These are phyloP conservation scores for Globisporangium viniferum DNA, from an alignment of 352 stramenopile species.

Conservation along the genomic window DNA sequence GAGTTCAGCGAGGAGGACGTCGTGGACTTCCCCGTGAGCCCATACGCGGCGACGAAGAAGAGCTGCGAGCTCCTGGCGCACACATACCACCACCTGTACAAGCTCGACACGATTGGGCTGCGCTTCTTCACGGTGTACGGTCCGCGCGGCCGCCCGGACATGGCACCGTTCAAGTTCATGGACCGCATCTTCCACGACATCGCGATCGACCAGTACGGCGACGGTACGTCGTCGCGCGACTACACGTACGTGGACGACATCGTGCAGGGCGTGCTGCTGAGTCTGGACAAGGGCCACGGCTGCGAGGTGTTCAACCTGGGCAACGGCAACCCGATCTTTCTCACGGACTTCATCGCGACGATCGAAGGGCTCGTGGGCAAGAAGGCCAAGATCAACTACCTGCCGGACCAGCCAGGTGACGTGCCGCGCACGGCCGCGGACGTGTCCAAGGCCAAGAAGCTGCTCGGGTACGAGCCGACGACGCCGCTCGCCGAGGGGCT, in stretches of 20 bases:
- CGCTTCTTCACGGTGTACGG: conserved; percentile 99
- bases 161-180: conserved; percentile 18
- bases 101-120: conserved; percentile 92
- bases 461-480: conserved; percentile 94
- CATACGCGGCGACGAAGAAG: conserved; percentile 98
- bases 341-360: conserved; percentile 95
- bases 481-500: conserved; percentile 94
- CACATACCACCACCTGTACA: conserved; percentile 97
- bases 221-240: conserved; percentile 93
- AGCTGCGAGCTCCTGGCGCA: conserved; percentile 95
- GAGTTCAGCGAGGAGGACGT: conserved; percentile 90
- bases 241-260: conserved; percentile 99
- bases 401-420: conserved; percentile 96
- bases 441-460: conserved; percentile 91
- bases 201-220: conserved; percentile 96
- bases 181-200: conserved; percentile 47
- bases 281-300: conserved; percentile 61
- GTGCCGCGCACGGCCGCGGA: conserved; percentile 95
- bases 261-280: conserved; percentile 92
- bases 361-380: conserved; percentile 94
- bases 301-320: conserved; percentile 99
- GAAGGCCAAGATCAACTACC: conserved; percentile 91
- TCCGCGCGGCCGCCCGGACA: conserved; percentile 91
- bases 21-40: conserved; percentile 94
- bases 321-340: conserved; percentile 89